Evolutionary conservation across 306 rosid genomes (phyloP).

Genomic region (Parietaria judaica): DNA sequence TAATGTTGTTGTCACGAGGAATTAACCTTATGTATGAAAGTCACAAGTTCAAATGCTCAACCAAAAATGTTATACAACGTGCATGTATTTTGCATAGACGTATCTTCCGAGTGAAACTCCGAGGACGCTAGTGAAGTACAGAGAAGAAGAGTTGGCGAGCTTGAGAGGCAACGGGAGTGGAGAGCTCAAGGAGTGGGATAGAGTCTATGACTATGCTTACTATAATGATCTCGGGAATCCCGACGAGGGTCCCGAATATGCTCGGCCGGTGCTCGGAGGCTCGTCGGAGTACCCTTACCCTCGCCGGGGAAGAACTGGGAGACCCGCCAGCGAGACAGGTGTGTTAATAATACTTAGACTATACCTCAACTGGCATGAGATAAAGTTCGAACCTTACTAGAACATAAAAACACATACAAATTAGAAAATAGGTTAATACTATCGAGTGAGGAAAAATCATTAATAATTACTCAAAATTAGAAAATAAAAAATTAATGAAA

Average conservation of each 20-base stretch:
- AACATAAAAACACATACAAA: neutral
- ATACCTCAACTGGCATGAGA: neutral
- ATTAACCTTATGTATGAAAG: neutral
- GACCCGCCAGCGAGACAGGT: constrained; percentile 47
- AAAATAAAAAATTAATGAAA: no score
- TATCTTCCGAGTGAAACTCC: constrained; percentile 74
- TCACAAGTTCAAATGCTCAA: no score
- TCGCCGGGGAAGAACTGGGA: constrained; percentile 73
- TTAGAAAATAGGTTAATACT: neutral
- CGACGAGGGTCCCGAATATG: constrained; percentile 24
- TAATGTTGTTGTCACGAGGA: neutral
- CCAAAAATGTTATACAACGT: no score
- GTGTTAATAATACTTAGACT: neutral
- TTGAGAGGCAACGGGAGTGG: constrained; percentile 68
- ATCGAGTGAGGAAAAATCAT: no score
- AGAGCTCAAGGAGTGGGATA: constrained; percentile 62
- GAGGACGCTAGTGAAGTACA: constrained; percentile 32
- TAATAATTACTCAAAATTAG: no score
- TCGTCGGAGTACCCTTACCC: constrained; percentile 54
- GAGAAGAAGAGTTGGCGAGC: constrained; percentile 40
- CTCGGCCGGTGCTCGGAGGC: constrained; percentile 72
- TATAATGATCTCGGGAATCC: constrained; percentile 70
- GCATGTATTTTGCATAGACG: constrained; percentile 26
- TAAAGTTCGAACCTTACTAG: neutral
- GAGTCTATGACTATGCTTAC: constrained; percentile 65